These are phyloP conservation scores for Tetrahymena malaccensis DNA, from an alignment of 73 alveolate genomes.

Conservation along the genomic window DNA sequence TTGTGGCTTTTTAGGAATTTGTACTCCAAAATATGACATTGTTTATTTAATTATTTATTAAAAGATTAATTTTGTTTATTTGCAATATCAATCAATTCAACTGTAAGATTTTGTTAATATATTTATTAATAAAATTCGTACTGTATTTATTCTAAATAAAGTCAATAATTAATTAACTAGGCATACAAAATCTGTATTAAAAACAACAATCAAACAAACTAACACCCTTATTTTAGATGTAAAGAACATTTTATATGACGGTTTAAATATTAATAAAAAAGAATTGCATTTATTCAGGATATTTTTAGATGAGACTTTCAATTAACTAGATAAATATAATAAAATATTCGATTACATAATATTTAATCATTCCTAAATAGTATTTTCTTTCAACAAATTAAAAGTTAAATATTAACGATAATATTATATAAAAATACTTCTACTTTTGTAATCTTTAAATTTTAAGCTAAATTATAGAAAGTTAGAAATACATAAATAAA, in stretches of 20 bases:
- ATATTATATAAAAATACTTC: not conserved
- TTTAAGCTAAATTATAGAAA: not conserved
- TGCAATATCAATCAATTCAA: not conserved
- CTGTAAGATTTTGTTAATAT: not conserved
- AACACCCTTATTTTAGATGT: not conserved
- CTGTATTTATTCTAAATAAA: not conserved
- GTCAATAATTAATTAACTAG: too few relatives aligned
- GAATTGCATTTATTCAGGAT: not conserved
- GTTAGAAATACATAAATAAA: not conserved
- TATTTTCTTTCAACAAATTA: too few relatives aligned
- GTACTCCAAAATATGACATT: not conserved
- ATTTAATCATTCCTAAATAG: not conserved
- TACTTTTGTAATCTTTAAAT: not conserved
- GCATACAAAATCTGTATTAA: too few relatives aligned
- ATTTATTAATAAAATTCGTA: too few relatives aligned
- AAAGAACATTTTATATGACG: not conserved
- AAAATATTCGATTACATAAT: not conserved
- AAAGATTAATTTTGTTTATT: not conserved
- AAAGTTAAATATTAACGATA: too few relatives aligned
- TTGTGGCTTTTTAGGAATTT: not conserved
- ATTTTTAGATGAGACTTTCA: too few relatives aligned
- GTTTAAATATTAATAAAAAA: too few relatives aligned
- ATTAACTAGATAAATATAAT: too few relatives aligned
- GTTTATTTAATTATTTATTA: too few relatives aligned
- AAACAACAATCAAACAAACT: not conserved